Base-by-base conservation (phyloP, 108 stramenopile species). In the Conticribra guillardii region DNA sequence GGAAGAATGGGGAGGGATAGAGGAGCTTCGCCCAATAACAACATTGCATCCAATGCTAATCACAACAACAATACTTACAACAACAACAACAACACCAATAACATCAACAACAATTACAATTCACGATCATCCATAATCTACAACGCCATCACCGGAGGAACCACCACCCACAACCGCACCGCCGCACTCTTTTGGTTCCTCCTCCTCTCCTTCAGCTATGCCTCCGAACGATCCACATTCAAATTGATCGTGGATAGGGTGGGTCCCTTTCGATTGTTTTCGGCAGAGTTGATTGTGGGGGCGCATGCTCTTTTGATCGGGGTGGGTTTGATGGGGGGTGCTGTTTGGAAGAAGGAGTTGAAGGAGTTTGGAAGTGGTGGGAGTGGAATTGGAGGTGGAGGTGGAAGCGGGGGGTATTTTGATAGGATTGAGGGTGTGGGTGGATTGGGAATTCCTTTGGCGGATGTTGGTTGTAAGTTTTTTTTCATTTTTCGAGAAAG, bases 111-210 rank as follows among this genome's bases (percentile, higher is more conserved):
- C 33, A 27, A 23, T 23, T 26, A 44, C 58, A 27, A 52, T 62
- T 27, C 53, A 27, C 26, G 48, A 57, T 46, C 76, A 37, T 23
- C 58, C 2, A 65, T 64, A 34, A 80, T 71, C 17, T 72, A 67
- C 41, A 76, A 75, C 27, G 71, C 50, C 54, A 67, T 73, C 22
- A 52, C 65, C 9, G 81, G 64, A 45, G 63, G 81, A 15, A 62
- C 70, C 11, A 52, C 64, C 28, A 66, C 51, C 0, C 65, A 74
- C 19, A 87, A 84, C 55, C 67, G 82, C 8, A 67, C 69, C 54
- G 84, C 85, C 29, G 87, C 89, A 11, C 55, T 89, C 9, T 89
- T 94, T 41, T 94, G 92, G 92, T 91, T 91, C 52, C 26, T 86
- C 21, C 54, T 87, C 9, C 76, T 94, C 1, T 86, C 88, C 17